Evolutionary conservation across 1,284 basidiomycete genomes (phyloP), one percentile per base, ranked within the genome.

Genomic region (Wolfiporia cocos): DNA sequence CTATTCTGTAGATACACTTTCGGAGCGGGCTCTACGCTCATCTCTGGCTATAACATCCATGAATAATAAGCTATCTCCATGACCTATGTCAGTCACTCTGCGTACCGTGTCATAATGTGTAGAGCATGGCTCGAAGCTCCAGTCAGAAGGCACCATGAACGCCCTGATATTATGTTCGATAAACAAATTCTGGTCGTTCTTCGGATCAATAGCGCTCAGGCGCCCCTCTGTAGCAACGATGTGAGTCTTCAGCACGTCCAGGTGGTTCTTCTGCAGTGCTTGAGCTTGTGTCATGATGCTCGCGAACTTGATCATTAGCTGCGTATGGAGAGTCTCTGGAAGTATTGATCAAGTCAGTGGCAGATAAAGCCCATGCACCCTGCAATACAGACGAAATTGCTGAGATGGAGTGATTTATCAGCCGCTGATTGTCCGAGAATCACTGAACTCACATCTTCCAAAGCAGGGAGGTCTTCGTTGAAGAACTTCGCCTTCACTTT

Each of bases 1-100:
- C 81, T 82, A 57, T 90, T 90, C 63, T 90, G 86, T 14, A 90
- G 65, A 54, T 85, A 76, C 2, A 87, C 69, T 60, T 86, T 89
- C 0, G 87, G 78, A 9, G 72, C 73, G 17, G 73, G 62, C 34
- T 87, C 86, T 18, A 78, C 59, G 50, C 67, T 81, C 60, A 88
- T 73, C 7, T 72, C 75, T 28, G 66, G 68, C 85, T 88, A 44
- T 36, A 42, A 32, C 17, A 39, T 18, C n/a, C n/a, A n/a, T n/a
- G n/a, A n/a, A n/a, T n/a, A n/a, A n/a, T n/a, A n/a, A n/a, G n/a
- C n/a, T n/a, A n/a, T n/a, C n/a, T n/a, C n/a, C n/a, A n/a, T n/a
- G 1, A 23, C 9, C 12, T 19, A 20, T 5, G 7, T n/a, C 24
- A 21, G n/a, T 22, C 17, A 14, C 10, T 43, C 34, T 6, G 41